These are phyloP conservation scores for Penicillium paxilli DNA, from an alignment of 495 filamentous ascomycete species.

Conservation along the genomic window DNA sequence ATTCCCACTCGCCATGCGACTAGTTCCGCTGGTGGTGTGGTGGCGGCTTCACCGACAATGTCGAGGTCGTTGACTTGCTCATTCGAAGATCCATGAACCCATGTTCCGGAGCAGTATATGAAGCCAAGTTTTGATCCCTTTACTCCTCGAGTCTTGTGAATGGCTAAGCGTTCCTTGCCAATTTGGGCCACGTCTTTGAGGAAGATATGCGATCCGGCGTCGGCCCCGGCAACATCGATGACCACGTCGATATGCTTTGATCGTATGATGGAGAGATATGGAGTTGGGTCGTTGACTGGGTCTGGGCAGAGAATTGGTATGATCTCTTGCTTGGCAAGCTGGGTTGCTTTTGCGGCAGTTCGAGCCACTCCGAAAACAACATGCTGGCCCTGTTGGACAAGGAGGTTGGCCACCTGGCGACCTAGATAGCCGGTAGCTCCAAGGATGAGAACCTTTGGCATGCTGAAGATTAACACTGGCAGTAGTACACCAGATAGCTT, in stretches of 20 bases:
- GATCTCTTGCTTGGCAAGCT: slow-evolving; percentile 6
- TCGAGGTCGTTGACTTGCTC: slow-evolving; percentile 8
- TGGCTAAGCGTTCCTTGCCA: not conserved
- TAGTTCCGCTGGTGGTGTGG: not conserved
- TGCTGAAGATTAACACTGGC: too few relatives aligned
- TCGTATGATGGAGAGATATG: not conserved
- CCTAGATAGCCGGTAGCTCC: slow-evolving; percentile 35
- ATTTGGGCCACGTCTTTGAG: not conserved
- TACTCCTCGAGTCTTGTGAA: not conserved
- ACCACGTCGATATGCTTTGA: slow-evolving; percentile 8
- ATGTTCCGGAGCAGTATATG: slow-evolving; percentile 13
- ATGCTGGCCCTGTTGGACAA: slow-evolving; percentile 19
- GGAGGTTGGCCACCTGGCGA: slow-evolving; percentile 55
- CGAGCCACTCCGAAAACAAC: slow-evolving; percentile 55
- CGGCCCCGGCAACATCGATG: slow-evolving; percentile 2
- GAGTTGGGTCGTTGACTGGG: not conserved
- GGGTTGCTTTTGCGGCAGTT: not conserved
- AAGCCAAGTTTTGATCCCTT: slow-evolving; percentile 1
- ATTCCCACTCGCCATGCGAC: slow-evolving; percentile 6
- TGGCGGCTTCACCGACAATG: not conserved
- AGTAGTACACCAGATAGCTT: too few relatives aligned
- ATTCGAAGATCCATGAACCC: slow-evolving; percentile 5
- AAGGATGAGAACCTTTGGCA: slow-evolving; percentile 54
- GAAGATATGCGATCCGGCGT: slow-evolving; percentile 1
- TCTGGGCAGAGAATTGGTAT: slow-evolving; percentile 2